Base-by-base conservation (phyloP, 257 asterid genomes). In the Ballota nigra region DNA sequence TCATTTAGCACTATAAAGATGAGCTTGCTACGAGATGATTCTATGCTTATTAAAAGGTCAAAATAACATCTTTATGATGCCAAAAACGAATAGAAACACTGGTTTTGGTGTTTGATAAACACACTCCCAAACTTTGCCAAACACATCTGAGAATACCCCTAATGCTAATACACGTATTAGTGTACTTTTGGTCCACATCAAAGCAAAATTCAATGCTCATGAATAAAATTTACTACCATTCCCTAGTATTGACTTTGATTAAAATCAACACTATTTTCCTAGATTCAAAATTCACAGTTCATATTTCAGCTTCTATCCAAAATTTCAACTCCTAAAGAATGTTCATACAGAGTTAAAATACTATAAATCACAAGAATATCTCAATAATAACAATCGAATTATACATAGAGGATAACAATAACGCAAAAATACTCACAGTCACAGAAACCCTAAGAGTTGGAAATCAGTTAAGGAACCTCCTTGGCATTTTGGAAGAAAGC, bases 401-500 rank as follows among this genome's bases (percentile, higher is more conserved):
- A n/a, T n/a, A n/a, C n/a, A 8, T 45, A 13, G 29, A 26, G 1
- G 29, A 3, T 29, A 13, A n/a, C 8, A 53, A 51, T n/a, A 20
- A 9, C 28, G 20, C 13, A 10, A 8, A 13, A 56, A 26, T 18
- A 69, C 76, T 61, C 58, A 73, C 77, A 47, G 12, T 3, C 8
- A 62, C 68, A 57, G 29, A 38, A 72, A 72, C 24, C 74, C 63
- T 51, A 66, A 12, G 20, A 31, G 15, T n/a, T 24, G 6, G 74
- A 10, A 52, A 36, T 40, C 8, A 40, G 61, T 61, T 68, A 75
- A 33, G 72, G 38, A 15, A 71, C 65, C 82, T 89, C 90, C 86
- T 92, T 95, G 69, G 88, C 97, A 60, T 95, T 95, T 68, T 87
- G 95, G 68, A 83, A 84, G 78, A 95, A 95, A 79, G 97, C 99